Conservation (phyloP, 495 filamentous ascomycete species). For the Lasiosphaeria hispida region DNA sequence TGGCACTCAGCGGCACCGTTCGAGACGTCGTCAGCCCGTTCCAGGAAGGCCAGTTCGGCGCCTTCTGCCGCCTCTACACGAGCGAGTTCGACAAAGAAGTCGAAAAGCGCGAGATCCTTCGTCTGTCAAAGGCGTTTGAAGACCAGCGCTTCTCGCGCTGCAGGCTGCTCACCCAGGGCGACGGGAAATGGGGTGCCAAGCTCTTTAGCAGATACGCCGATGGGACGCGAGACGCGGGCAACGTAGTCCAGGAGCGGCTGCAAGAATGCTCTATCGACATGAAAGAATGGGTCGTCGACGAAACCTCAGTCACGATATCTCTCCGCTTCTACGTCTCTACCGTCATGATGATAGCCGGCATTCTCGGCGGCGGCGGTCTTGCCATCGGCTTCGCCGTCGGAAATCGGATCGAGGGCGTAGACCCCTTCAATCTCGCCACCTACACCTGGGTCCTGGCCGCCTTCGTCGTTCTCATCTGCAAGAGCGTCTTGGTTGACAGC, state of each 20-base stretch:
- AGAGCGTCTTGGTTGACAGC: slow-evolving; percentile 24
- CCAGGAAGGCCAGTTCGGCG: neutral
- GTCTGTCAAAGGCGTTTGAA: neutral
- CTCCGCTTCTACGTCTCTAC: slow-evolving; percentile 1
- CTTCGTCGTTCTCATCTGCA: slow-evolving; percentile 31
- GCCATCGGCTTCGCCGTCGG: slow-evolving; percentile 28
- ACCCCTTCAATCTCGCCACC: slow-evolving; percentile 36
- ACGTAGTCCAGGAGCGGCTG: no score
- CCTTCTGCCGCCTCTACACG: slow-evolving; percentile 1
- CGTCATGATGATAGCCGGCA: neutral
- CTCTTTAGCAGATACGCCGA: neutral
- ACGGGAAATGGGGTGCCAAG: no score
- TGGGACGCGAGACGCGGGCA: no score
- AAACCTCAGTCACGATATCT: slow-evolving; percentile 4
- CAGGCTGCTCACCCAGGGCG: no score
- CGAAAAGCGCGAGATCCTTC: neutral
- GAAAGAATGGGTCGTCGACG: slow-evolving; percentile 13
- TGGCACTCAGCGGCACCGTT: neutral
- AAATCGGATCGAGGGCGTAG: slow-evolving; percentile 27
- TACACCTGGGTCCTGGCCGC: slow-evolving; percentile 34
- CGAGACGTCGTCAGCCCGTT: neutral
- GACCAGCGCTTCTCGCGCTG: neutral
- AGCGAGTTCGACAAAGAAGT: neutral
- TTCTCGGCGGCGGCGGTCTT: slow-evolving; percentile 11
- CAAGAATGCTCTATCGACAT: no score